Evolutionary conservation across 768 basidiomycete genomes (phyloP), one percentile per base, ranked within the genome.

Genomic region (Naganishia randhawae): DNA sequence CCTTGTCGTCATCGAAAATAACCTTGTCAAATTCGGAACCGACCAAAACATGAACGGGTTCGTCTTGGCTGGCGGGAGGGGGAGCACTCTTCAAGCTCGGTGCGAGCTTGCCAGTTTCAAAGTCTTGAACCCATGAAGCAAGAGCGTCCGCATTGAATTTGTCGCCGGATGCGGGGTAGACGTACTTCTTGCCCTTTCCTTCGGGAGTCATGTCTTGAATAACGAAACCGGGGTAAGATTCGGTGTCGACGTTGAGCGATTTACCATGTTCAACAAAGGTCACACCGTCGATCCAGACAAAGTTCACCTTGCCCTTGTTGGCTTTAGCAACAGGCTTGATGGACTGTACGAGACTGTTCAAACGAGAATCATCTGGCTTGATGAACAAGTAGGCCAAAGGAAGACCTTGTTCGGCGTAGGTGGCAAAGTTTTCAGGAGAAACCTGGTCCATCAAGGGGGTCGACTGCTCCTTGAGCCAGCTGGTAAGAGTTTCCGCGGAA

Each of bases 251-350:
- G 84, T 94, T 95, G 67, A 99, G 85, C 1, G 91, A 90, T 81
- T 92, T 93, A 73, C 89, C 96, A 82, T 99, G 96, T 75, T 98
- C 95, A 74, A 86, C 86, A 74, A 93, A 99, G 80, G 93, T 92
- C 82, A 89, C 82, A 27, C 92, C 93, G 80, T 99, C 96, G 74
- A 99, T 98, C 88, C 88, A 95, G 70, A 98, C 95, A 80, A 97
- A 96, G 87, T 96, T 96, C 78, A 98, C 76, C 82, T 91, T 88
- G 74, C 87, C 85, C 82, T 90, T 92, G 84, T 86, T 86, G 77
- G 87, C 86, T 63, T 86, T 82, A 8, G 96, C 96, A 63, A 95
- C 80, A 10, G 91, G 87, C 73, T 84, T 86, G 73, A 97, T 77
- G 45, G 83, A 80, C 29, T 86, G 86, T 71, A 95, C 85, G 55